Conservation (phyloP, 352 stramenopile species). For the Globisporangium canariense region DNA sequence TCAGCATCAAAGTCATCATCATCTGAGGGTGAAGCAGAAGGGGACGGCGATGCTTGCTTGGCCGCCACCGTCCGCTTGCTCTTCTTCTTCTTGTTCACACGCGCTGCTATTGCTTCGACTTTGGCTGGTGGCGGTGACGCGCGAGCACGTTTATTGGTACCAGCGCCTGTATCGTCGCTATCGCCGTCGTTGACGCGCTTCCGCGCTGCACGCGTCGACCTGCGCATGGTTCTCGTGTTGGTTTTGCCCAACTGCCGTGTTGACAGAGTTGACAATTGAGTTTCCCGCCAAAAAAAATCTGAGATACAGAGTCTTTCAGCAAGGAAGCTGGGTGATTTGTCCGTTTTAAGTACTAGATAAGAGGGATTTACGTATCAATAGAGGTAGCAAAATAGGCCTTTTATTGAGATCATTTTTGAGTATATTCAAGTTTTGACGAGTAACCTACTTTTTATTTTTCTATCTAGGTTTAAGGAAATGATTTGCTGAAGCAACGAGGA, state of each 20-base stretch:
- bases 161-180: neutral
- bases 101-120: neutral
- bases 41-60: neutral
- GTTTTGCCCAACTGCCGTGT: neutral
- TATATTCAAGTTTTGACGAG: too few species aligned
- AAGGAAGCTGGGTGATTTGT: too few species aligned
- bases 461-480: too few species aligned
- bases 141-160: neutral
- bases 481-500: too few species aligned
- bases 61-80: neutral
- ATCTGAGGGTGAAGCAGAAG: neutral
- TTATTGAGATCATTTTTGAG: too few species aligned
- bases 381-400: too few species aligned
- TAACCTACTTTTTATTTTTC: too few species aligned
- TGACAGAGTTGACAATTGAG: too few species aligned
- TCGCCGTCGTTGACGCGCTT: conserved; percentile 10
- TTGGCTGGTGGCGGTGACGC: neutral
- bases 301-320: too few species aligned
- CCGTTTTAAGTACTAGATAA: too few species aligned
- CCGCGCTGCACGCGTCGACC: conserved; percentile 22
- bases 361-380: too few species aligned
- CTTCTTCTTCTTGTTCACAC: neutral
- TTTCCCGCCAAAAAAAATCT: neutral
- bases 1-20: neutral
- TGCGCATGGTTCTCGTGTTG: conserved; percentile 18